Conservation (phyloP, 345 rosid genomes). For the Turritis glabra region DNA sequence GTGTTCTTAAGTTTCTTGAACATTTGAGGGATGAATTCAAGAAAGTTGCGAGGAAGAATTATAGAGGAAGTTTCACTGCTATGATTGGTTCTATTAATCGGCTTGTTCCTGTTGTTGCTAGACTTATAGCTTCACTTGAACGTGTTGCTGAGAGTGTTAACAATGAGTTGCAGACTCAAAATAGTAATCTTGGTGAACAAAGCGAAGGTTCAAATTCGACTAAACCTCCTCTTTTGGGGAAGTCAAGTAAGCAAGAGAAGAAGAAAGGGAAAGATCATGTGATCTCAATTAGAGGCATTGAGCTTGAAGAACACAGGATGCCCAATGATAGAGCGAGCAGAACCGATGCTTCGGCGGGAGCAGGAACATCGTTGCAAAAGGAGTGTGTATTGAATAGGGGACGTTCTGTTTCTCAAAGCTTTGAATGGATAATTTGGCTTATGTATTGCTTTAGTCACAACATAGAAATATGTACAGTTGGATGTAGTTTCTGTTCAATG, state of each 20-base stretch:
- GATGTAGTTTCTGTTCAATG: background rate
- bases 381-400: constrained; percentile 65
- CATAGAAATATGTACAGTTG: constrained; percentile 8
- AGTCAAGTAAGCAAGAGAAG: constrained; percentile 57
- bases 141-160: constrained; percentile 42
- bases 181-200: constrained; percentile 45
- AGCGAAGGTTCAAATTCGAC: constrained; percentile 56
- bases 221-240: constrained; percentile 75
- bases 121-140: constrained; percentile 65
- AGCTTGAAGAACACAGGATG: constrained; percentile 63
- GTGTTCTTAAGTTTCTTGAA: constrained; percentile 65
- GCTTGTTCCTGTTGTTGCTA: constrained; percentile 68
- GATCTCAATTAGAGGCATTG: constrained; percentile 57
- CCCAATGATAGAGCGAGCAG: constrained; percentile 54
- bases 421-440: constrained; percentile 43
- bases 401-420: constrained; percentile 55
- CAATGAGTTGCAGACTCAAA: constrained; percentile 43
- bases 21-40: constrained; percentile 71
- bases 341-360: constrained; percentile 45
- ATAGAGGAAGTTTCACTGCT: constrained; percentile 66
- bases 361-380: constrained; percentile 52
- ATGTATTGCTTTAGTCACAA: constrained; percentile 16
- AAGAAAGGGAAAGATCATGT: constrained; percentile 71
- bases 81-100: constrained; percentile 51
- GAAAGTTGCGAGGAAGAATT: constrained; percentile 55